These are phyloP conservation scores for Cercospora berteroae DNA, from an alignment of 2,329 filamentous ascomycete genomes.

Conservation along the genomic window DNA sequence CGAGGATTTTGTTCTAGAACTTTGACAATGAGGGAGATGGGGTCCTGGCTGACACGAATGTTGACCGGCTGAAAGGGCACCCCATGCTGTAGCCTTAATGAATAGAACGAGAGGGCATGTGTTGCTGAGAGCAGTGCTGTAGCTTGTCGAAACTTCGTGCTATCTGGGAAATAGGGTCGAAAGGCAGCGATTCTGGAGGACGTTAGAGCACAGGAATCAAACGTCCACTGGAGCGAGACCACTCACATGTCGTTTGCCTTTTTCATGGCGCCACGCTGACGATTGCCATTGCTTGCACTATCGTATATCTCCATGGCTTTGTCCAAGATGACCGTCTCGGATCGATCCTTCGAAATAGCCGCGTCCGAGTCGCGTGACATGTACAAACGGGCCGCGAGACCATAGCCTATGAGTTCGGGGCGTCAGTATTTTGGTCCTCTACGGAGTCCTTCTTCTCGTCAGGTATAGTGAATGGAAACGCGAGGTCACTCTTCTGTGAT, in stretches of 20 bases:
- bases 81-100: constrained; percentile 73
- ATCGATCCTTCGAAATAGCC: constrained; percentile 44
- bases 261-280: constrained; percentile 71
- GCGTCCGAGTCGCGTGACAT: constrained; percentile 57
- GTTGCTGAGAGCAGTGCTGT: constrained; percentile 69
- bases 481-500: constrained; percentile 20
- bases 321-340: constrained; percentile 61
- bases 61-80: constrained; percentile 77
- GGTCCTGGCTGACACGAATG: constrained; percentile 73
- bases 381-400: constrained; percentile 55
- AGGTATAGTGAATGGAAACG: constrained; percentile 25
- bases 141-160: constrained; percentile 55
- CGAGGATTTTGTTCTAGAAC: constrained; percentile 72
- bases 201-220: constrained; percentile 17
- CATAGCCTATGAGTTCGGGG: constrained; percentile 52
- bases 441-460: constrained; percentile 17
- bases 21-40: constrained; percentile 68
- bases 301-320: constrained; percentile 72
- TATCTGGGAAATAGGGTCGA: constrained; percentile 55
- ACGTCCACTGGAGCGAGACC: background rate
- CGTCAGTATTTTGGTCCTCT: constrained; percentile 22
- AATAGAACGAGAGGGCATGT: constrained; percentile 72
- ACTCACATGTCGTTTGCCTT: constrained; percentile 72
- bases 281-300: constrained; percentile 78
- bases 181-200: constrained; percentile 61